phyloP scores from a whole-genome alignment of 768 basidiomycete species.

The Calocera cornea region DNA sequence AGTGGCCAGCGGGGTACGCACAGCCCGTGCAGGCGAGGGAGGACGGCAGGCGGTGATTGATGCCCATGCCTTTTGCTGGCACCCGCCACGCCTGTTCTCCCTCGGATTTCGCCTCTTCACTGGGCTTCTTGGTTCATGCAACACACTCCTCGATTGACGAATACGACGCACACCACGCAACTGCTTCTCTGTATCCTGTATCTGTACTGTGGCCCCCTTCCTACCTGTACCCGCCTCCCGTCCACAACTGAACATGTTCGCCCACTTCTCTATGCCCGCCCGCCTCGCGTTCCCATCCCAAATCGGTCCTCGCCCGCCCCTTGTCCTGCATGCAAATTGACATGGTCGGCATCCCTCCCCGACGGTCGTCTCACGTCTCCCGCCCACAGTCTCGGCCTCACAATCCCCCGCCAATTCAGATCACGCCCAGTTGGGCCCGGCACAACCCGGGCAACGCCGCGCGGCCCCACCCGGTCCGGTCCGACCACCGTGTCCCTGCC shows the following conservation, averaged over 20 bases:
- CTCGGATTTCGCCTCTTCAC: background rate
- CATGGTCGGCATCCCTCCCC: background rate
- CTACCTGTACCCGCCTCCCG: background rate
- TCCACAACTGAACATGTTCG: no score
- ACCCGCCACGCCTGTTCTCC: background rate
- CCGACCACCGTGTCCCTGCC: background rate
- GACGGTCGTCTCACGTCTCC: background rate
- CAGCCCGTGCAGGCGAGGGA: constrained; percentile 2
- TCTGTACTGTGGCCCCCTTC: no score
- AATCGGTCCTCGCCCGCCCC: background rate
- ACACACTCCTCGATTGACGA: background rate
- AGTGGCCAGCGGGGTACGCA: background rate
- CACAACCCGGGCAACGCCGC: background rate
- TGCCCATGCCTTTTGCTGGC: background rate
- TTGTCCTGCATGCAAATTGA: background rate
- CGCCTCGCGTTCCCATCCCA: background rate
- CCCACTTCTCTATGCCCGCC: no score
- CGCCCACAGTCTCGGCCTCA: background rate
- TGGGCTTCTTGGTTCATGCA: background rate
- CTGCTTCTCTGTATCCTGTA: background rate
- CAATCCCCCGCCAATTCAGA: background rate
- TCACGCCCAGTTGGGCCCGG: background rate
- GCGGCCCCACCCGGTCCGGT: background rate
- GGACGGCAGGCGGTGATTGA: background rate
- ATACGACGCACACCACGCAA: background rate